A percentile compares a stretch with the other conserved stretches of the same genome.
Evolutionary conservation across 2,329 filamentous ascomycete species (phyloP).

Genomic region (Bipolaris victoriae): DNA sequence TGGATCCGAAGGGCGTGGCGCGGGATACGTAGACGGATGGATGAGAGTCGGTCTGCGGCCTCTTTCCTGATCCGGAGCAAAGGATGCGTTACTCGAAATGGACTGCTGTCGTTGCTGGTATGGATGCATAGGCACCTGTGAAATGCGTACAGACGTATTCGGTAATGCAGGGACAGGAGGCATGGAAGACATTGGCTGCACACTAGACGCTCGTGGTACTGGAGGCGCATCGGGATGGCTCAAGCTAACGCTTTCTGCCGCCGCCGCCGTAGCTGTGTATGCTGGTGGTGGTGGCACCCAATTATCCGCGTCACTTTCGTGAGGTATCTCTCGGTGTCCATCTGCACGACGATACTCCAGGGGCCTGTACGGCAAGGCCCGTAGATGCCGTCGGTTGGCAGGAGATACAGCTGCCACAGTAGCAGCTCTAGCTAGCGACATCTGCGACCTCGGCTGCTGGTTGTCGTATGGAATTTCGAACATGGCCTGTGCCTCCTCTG

Average conservation of each 20-base stretch:
- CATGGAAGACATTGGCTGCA: conserved; percentile 17
- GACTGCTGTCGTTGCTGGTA: conserved; percentile 32
- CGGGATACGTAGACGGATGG: conserved; percentile 45
- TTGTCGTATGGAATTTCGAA: conserved; percentile 52
- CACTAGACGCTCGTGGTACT: conserved; percentile 17
- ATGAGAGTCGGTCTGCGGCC: conserved; percentile 38
- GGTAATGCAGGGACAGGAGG: conserved; percentile 38
- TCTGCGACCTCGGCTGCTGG: conserved; percentile 49
- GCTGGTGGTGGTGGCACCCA: conserved; percentile 87
- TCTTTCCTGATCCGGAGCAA: conserved; percentile 12
- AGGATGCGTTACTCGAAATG: conserved; percentile 41
- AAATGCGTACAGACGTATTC: conserved; percentile 29
- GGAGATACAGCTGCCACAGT: conserved; percentile 68
- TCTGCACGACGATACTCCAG: conserved; percentile 72
- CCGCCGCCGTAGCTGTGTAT: conserved; percentile 68
- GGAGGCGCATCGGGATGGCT: conserved; percentile 44
- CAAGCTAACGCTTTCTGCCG: conserved; percentile 45
- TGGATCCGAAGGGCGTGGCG: conserved; percentile 29
- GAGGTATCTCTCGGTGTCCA: conserved; percentile 73
- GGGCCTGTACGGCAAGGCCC: conserved; percentile 59
- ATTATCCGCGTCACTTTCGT: conserved; percentile 86
- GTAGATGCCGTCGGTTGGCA: conserved; percentile 71
- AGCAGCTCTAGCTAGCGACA: conserved; percentile 52
- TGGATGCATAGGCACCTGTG: conserved; percentile 36
- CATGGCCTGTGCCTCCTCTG: conserved; percentile 45